Percentiles rank a stretch among this genome's conserved stretches.
phyloP scores from a whole-genome alignment of 257 asterid species.

The Leonotis leonurus region DNA sequence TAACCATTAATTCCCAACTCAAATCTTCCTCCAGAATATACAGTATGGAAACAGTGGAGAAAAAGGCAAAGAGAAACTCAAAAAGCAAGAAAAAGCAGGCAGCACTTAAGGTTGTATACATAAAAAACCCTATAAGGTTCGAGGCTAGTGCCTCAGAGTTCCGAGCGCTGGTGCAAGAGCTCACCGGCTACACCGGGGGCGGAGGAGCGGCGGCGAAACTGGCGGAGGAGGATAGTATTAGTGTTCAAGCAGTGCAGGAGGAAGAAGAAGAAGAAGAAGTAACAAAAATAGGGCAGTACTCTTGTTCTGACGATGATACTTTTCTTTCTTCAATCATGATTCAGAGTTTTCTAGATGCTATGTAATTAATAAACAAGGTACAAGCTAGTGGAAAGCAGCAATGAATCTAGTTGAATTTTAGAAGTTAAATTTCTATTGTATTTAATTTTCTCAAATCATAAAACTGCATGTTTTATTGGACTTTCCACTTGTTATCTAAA shows the following conservation, averaged over 20 bases:
- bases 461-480: no score
- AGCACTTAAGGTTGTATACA: slow-evolving; percentile 70
- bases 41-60: slow-evolving; percentile 36
- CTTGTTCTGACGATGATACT: no score
- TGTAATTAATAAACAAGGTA: no score
- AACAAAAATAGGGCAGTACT: no score
- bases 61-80: slow-evolving; percentile 26
- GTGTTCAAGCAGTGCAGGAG: neutral
- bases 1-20: neutral
- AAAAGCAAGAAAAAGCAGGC: slow-evolving; percentile 37
- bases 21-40: neutral
- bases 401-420: no score
- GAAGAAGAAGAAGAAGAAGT: no score
- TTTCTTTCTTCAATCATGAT: no score
- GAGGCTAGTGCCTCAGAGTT: slow-evolving; percentile 54
- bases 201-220: neutral
- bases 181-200: slow-evolving; percentile 66
- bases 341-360: no score
- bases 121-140: slow-evolving; percentile 70
- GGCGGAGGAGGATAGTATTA: neutral
- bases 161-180: slow-evolving; percentile 66
- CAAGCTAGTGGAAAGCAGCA: no score
- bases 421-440: no score
- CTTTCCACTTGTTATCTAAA: no score
- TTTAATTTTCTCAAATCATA: no score